Conservation (phyloP, 2,329 filamentous ascomycete species). For the Catunica adiposa region DNA sequence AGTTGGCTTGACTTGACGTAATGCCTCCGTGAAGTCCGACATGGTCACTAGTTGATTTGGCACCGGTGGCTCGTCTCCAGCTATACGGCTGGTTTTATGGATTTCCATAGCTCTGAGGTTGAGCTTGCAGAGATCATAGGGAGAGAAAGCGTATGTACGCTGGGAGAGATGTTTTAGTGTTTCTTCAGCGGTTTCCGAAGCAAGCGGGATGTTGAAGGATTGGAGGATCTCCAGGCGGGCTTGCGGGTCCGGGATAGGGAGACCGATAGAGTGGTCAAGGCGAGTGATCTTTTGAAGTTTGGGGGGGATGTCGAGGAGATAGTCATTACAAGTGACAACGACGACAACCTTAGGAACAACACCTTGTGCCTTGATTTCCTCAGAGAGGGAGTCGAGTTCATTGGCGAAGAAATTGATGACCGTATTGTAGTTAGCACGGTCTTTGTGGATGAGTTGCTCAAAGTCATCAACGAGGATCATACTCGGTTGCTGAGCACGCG, state of each 20-base stretch:
- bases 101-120: constrained; percentile 25
- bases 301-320: constrained; percentile 54
- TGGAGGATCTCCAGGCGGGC: constrained; percentile 61
- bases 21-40: constrained; percentile 45
- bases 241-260: constrained; percentile 58
- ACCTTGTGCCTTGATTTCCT: constrained; percentile 22
- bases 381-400: constrained; percentile 39
- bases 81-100: constrained; percentile 18
- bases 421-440: constrained; percentile 32
- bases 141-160: constrained; percentile 75
- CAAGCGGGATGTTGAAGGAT: constrained; percentile 34
- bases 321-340: constrained; percentile 55
- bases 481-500: constrained; percentile 52
- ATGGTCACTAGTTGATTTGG: constrained; percentile 30
- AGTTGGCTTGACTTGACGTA: constrained; percentile 56
- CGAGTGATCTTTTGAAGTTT: constrained; percentile 48
- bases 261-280: constrained; percentile 50
- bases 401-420: constrained; percentile 35
- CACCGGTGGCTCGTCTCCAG: constrained; percentile 18
- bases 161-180: constrained; percentile 47
- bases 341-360: constrained; percentile 47
- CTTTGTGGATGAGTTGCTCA: constrained; percentile 50
- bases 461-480: constrained; percentile 67
- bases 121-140: constrained; percentile 55
- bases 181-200: constrained; percentile 31